A percentile compares a stretch with the other conserved stretches of the same genome.
phyloP scores from a whole-genome alignment of 352 stramenopile species.

The Pythium graminicola region DNA sequence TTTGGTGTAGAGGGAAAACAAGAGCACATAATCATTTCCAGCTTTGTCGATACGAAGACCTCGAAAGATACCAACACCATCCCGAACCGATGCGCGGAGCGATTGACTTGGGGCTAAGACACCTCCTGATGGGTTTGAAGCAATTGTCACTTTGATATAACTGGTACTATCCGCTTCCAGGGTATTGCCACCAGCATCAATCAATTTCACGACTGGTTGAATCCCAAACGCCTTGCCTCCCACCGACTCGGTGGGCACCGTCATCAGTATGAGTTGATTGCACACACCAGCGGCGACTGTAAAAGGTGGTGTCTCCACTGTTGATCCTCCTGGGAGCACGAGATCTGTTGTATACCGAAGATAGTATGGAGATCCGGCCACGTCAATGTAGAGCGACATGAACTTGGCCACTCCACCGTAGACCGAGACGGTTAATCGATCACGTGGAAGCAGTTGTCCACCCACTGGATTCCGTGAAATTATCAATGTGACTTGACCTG shows the following conservation, averaged over 20 bases:
- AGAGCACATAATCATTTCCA: conserved; percentile 65
- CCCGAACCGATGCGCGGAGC: conserved; percentile 34
- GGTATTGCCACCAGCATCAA: conserved; percentile 66
- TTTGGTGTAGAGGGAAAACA: conserved; percentile 61
- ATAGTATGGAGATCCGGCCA: conserved; percentile 70
- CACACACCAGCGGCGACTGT: conserved; percentile 58
- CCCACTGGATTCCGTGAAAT: conserved; percentile 61
- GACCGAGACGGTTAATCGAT: conserved; percentile 46
- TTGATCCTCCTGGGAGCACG: conserved; percentile 37
- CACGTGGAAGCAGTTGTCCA: conserved; percentile 43
- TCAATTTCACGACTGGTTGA: conserved; percentile 72
- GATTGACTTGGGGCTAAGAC: conserved; percentile 36
- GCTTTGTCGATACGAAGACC: conserved; percentile 68
- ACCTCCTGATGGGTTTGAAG: conserved; percentile 63
- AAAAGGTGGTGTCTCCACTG: conserved; percentile 69
- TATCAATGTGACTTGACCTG: conserved; percentile 50
- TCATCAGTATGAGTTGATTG: conserved; percentile 41
- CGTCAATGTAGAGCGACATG: conserved; percentile 59
- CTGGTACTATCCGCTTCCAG: conserved; percentile 63
- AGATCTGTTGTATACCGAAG: conserved; percentile 65
- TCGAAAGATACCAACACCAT: conserved; percentile 61
- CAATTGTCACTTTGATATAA: conserved; percentile 51
- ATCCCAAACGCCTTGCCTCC: conserved; percentile 66
- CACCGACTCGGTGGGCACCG: conserved; percentile 30
- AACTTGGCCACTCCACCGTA: conserved; percentile 53